These are phyloP conservation scores for Venturia effusa DNA, from an alignment of 2,329 filamentous ascomycete species.

Conservation along the genomic window DNA sequence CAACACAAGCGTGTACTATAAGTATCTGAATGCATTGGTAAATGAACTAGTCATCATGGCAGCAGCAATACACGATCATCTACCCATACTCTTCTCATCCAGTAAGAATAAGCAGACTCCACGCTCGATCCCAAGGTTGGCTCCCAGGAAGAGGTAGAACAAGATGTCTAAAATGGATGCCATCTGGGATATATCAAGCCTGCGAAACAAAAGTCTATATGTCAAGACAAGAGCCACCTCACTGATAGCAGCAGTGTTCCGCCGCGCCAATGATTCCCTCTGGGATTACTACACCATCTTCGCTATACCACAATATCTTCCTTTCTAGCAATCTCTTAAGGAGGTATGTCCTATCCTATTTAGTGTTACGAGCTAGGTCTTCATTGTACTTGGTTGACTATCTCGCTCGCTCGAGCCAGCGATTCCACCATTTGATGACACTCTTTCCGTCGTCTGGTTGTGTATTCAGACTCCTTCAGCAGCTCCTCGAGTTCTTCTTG, in stretches of 20 bases:
- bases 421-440: constrained; percentile 99
- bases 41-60: neutral
- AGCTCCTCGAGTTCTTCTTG: constrained; percentile 82
- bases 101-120: neutral
- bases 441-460: constrained; percentile 86
- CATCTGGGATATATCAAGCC: constrained; percentile 5
- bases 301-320: neutral
- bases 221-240: neutral
- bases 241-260: neutral
- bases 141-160: neutral
- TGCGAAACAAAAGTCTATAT: neutral
- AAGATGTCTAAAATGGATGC: neutral
- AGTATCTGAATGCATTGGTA: neutral
- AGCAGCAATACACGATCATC: neutral
- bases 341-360: neutral
- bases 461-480: constrained; percentile 97
- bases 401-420: constrained; percentile 79
- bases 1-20: no score
- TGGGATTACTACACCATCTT: neutral
- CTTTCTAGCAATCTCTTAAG: neutral
- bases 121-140: neutral
- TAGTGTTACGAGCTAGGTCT: neutral
- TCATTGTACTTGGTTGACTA: constrained; percentile 69
- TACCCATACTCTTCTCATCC: neutral
- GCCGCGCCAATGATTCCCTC: neutral